These are phyloP conservation scores for Trebouxia sp. DNA, from an alignment of 139 green algal genomes.

Conservation along the genomic window DNA sequence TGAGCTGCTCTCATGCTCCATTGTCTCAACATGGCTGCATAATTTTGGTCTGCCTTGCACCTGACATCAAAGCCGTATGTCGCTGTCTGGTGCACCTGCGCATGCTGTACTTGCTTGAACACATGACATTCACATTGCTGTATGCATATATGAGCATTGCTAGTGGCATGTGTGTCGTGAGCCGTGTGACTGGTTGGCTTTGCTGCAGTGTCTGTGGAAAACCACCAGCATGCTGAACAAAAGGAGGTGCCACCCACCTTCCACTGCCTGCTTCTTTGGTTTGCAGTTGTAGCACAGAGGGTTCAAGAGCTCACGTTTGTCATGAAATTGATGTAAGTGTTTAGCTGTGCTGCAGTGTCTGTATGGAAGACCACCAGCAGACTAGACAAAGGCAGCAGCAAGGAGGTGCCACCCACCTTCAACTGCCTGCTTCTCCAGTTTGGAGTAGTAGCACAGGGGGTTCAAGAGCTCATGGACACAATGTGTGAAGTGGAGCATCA, in stretches of 20 bases:
- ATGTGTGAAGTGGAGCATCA: slow-evolving; percentile 16
- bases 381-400: neutral
- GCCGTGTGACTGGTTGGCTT: no score
- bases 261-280: slow-evolving; percentile 28
- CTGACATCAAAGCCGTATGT: no score
- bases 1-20: no score
- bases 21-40: no score
- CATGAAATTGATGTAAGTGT: no score
- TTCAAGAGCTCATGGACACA: neutral
- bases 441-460: slow-evolving; percentile 4
- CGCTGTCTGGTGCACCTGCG: no score
- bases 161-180: no score
- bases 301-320: slow-evolving; percentile 5
- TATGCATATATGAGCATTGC: no score
- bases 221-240: neutral
- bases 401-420: slow-evolving; percentile 20
- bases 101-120: no score
- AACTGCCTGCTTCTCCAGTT: slow-evolving; percentile 32
- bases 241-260: slow-evolving; percentile 15
- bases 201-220: slow-evolving; percentile 31
- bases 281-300: slow-evolving; percentile 9
- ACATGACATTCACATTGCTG: no score
- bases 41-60: no score
- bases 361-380: slow-evolving; percentile 29
- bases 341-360: slow-evolving; percentile 31